Evolutionary conservation across 768 basidiomycete genomes (phyloP), one percentile per base, ranked within the genome.

Genomic region (Mycena olivaceomarginata): DNA sequence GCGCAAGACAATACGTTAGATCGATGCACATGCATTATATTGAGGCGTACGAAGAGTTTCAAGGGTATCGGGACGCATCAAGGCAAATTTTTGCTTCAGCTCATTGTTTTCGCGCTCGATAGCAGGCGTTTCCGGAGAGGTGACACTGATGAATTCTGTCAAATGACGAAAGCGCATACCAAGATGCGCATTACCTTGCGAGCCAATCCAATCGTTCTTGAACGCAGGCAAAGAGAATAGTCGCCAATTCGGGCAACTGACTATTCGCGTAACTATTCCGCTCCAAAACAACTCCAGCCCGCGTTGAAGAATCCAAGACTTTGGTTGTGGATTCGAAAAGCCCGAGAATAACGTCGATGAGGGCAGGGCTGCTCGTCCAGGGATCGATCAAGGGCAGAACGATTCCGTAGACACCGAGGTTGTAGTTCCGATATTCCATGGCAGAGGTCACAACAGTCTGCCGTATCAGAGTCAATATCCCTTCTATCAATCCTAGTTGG

Each of bases 401-500:
- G 59, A 99, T 89, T 41, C 96, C 96, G 82, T 99, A 99, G 11
- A 95, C 92, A 10, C 89, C 88, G 2, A 90, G 82, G 80, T 96
- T 94, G 77, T 93, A 93, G 48, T 91, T 89, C 53, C 97, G 92
- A 83, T 96, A 96, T 45, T 94, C 92, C 66, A 93, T 88, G 0
- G 96, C 93, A 2, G 96, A 93, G 80, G 90, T 90, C 53, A 95
- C 88, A 15, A 95, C 91, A 45, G 91, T 92, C 97, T 98, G 60
- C 9, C 67, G 65, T 15, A 13, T 16, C 39, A 10, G 41, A 15
- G 15, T 77, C 7, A 77, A 64, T 62, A 46, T 22, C 51, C 7
- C 66, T 74, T 57, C 73, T 13, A 73, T 25, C 75, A 69, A 11
- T 64, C 37, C 46, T 13, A 15, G 43, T 15, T 45, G n/a, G 65